Base-by-base conservation (phyloP, 1,139 yeast genomes). In the Hyphopichia pseudoburtonii region DNA sequence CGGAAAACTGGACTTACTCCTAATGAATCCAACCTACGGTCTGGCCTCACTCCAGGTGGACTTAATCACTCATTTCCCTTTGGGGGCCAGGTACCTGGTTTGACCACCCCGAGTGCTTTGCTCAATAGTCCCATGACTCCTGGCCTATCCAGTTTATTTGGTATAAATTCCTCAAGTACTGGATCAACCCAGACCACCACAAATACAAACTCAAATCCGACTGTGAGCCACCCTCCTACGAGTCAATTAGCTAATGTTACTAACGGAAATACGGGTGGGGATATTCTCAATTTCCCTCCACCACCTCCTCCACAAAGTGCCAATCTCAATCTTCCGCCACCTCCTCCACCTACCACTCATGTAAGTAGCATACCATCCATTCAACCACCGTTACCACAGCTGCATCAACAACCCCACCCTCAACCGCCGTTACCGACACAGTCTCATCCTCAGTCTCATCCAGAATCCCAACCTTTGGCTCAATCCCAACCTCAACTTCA, bases 1-100 rank as follows among this genome's bases (percentile, higher is more conserved):
- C 58, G 74, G 24, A 73, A 80, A 46, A 67, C 83, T 0, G 89
- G 87, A 0, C 61, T 83, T 30, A 80, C 88, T 0, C 88, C 90
- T 5, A 82, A 80, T 55, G 89, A 82, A 51, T 77, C 85, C 4
- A 71, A 77, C 37, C 45, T 83, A 33, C 67, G 92, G 43, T 70
- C 86, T 0, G 90, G 90, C 0, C 56, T 82, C 26, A 81, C 89
- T 0, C 74, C 75, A 3, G 73, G 73, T 0, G 64, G 64, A 1
- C 43, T 56, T 31, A 51, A 45, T 34, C 57, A 54, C 31, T 43
- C 45, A 7, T 66, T 66, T 46, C 60, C 60, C n/a, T 66, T 67
- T 45, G 65, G 57, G 18, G 54, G 51, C 35, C 67, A 42, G 38
- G 57, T 60, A 6, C 70, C 68, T 1, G 76, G 76, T 1, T 46